A percentile compares a stretch with the other conserved stretches of the same genome.
Evolutionary conservation across 2,329 filamentous ascomycete species (phyloP).

Genomic region (Orbilia blumenaviensis): DNA sequence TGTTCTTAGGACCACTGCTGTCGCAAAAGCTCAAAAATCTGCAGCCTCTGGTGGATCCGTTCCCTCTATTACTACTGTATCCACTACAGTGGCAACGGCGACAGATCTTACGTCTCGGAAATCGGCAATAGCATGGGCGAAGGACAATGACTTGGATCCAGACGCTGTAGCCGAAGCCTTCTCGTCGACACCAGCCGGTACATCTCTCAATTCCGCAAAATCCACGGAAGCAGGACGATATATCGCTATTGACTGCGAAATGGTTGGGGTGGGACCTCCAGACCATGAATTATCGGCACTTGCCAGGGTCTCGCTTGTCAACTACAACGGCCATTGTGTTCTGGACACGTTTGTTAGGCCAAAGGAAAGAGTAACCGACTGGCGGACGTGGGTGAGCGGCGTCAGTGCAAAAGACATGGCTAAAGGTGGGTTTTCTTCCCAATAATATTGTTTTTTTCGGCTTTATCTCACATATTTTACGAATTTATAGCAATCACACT

Average conservation of each 20-base stretch:
- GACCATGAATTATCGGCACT: constrained; percentile 77
- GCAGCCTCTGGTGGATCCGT: background rate
- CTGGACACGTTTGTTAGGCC: constrained; percentile 93
- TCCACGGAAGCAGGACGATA: constrained; percentile 84
- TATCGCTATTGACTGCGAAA: constrained; percentile 93
- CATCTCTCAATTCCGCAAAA: constrained; percentile 55
- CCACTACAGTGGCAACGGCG: background rate
- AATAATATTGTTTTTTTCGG: constrained; percentile 58
- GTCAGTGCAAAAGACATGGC: constrained; percentile 78
- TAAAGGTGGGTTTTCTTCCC: constrained; percentile 56
- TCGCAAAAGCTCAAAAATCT: constrained; percentile 31
- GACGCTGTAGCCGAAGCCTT: constrained; percentile 57
- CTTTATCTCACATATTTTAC: background rate
- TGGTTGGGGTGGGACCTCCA: constrained; percentile 85
- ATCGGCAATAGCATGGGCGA: constrained; percentile 37
- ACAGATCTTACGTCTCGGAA: constrained; percentile 3
- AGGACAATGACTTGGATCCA: constrained; percentile 37
- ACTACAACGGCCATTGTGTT: constrained; percentile 89
- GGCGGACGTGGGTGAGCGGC: constrained; percentile 86
- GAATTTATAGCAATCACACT: constrained; percentile 71
- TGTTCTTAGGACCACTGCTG: constrained; percentile 36
- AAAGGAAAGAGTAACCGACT: constrained; percentile 82
- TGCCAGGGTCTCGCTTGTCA: constrained; percentile 87
- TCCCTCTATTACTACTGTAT: background rate
- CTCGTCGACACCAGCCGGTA: background rate